These are phyloP conservation scores for Chrysoporthe cubensis DNA, from an alignment of 2,329 filamentous ascomycete species.

Conservation along the genomic window DNA sequence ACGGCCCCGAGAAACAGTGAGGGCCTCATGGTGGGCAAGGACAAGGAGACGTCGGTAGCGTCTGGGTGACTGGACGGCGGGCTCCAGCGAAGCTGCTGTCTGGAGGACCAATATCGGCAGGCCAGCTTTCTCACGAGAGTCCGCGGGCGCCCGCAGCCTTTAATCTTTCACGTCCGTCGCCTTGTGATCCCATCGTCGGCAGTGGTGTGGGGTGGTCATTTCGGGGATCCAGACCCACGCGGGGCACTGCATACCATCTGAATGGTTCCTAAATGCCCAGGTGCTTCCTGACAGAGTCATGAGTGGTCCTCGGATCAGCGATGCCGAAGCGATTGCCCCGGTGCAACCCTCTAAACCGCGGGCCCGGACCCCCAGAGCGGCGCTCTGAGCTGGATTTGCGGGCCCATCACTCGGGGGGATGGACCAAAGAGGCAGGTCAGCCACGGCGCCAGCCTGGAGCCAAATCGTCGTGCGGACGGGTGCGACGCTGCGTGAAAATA, in stretches of 20 bases:
- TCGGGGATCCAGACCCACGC: neutral
- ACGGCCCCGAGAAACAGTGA: slow-evolving; percentile 11
- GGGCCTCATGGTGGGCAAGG: slow-evolving; percentile 16
- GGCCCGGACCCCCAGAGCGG: neutral
- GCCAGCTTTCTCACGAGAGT: neutral
- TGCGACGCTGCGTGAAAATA: neutral
- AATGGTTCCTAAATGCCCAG: neutral
- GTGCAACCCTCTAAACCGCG: neutral
- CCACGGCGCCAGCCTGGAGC: neutral
- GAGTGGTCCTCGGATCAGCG: neutral
- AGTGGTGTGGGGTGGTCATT: too few species aligned
- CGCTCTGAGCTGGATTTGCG: neutral
- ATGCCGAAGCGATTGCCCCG: too few species aligned
- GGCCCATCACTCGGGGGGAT: neutral
- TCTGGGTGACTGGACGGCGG: neutral
- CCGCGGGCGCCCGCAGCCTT: too few species aligned
- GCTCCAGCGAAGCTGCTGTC: neutral
- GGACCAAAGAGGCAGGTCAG: slow-evolving; percentile 10
- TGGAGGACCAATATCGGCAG: neutral
- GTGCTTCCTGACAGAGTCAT: neutral
- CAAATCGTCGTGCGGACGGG: neutral
- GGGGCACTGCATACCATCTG: neutral
- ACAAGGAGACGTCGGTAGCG: neutral
- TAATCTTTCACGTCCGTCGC: too few species aligned
- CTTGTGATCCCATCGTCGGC: too few species aligned